A percentile compares a stretch with the other conserved stretches of the same genome.
phyloP scores from a whole-genome alignment of 2,329 filamentous ascomycete species.

The Colletotrichum sp. region DNA sequence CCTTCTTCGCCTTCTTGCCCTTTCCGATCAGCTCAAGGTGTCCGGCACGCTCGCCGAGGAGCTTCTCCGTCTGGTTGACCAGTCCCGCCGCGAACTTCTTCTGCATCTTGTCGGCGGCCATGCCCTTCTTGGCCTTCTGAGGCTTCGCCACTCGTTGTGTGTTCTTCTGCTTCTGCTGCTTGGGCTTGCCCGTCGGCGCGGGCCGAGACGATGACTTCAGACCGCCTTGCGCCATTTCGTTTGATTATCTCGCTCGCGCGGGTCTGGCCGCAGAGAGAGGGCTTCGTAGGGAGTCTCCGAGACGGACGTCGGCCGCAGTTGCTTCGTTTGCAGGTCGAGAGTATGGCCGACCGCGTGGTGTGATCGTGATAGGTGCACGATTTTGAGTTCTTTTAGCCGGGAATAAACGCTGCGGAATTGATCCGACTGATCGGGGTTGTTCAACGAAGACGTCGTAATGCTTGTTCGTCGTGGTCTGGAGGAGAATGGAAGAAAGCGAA shows the following conservation, averaged over 20 bases:
- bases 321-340: background rate
- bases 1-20: conserved; percentile 52
- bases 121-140: conserved; percentile 46
- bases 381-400: background rate
- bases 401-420: background rate
- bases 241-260: background rate
- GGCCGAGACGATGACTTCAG: conserved; percentile 52
- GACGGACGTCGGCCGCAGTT: background rate
- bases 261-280: background rate
- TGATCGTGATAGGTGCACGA: background rate
- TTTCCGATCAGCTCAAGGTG: conserved; percentile 65
- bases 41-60: conserved; percentile 63
- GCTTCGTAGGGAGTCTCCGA: background rate
- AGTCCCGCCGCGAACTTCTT: conserved; percentile 61
- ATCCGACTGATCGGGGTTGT: background rate
- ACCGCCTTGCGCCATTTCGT: conserved; percentile 58
- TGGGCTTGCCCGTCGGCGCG: conserved; percentile 40
- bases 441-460: background rate
- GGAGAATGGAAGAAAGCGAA: background rate
- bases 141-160: conserved; percentile 55
- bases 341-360: background rate
- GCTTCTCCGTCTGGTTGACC: conserved; percentile 58
- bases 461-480: background rate
- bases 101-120: conserved; percentile 55
- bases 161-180: conserved; percentile 36